Conservation (phyloP, 2,329 filamentous ascomycete species). For the Parafenestella ontariensis region DNA sequence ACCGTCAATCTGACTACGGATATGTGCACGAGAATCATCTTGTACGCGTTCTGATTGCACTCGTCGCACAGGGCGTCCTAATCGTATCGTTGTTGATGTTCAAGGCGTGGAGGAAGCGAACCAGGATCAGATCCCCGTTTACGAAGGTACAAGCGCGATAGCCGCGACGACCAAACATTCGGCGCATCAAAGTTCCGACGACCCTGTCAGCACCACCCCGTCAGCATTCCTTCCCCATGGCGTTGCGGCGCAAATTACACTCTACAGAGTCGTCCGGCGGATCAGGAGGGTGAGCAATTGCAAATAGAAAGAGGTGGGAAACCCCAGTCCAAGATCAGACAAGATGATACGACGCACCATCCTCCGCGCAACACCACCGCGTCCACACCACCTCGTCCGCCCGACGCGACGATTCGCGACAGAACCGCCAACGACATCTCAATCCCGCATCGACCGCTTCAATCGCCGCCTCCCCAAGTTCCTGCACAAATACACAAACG, state of each 20-base stretch:
- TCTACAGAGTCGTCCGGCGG: too few species aligned
- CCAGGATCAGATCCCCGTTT: slow-evolving; percentile 5
- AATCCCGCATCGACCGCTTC: slow-evolving; percentile 45
- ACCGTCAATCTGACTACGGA: background rate
- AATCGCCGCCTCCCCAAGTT: slow-evolving; percentile 63
- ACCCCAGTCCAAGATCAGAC: background rate
- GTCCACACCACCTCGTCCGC: slow-evolving; percentile 2
- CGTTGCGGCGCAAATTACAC: too few species aligned
- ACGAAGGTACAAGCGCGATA: slow-evolving; percentile 5
- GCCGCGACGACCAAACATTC: slow-evolving; percentile 4
- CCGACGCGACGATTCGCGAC: slow-evolving; percentile 27
- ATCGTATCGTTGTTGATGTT: slow-evolving; percentile 16
- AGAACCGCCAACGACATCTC: slow-evolving; percentile 25
- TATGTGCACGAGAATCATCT: background rate
- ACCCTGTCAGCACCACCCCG: slow-evolving; percentile 4
- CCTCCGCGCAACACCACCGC: background rate
- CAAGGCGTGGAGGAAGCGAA: slow-evolving; percentile 10
- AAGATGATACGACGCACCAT: slow-evolving; percentile 21
- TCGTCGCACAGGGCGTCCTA: slow-evolving; percentile 3
- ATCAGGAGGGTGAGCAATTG: slow-evolving; percentile 4
- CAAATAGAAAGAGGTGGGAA: slow-evolving; percentile 7
- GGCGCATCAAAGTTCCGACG: slow-evolving; percentile 12
- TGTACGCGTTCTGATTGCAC: background rate
- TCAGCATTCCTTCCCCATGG: slow-evolving; percentile 3
- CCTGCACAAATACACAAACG: slow-evolving; percentile 72